These are phyloP conservation scores for Leptographium flavum DNA, from an alignment of 2,329 filamentous ascomycete genomes.

Conservation along the genomic window DNA sequence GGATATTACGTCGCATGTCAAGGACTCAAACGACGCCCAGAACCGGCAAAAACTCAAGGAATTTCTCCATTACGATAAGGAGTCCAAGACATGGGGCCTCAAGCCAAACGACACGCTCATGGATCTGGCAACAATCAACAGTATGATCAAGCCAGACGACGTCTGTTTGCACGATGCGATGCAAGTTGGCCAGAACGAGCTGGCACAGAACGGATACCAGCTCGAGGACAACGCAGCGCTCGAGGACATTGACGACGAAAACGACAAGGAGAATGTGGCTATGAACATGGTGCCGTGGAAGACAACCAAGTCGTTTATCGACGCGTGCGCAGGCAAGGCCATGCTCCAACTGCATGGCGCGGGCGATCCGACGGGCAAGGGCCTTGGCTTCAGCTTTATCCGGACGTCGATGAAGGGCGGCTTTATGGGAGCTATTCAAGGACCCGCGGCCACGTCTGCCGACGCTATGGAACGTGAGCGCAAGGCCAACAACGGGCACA, in stretches of 20 bases:
- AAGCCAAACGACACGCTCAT: slow-evolving; percentile 59
- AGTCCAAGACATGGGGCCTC: slow-evolving; percentile 75
- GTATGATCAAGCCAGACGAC: slow-evolving; percentile 90
- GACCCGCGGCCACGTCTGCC: slow-evolving; percentile 51
- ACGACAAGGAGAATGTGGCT: slow-evolving; percentile 57
- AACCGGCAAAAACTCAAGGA: slow-evolving; percentile 96
- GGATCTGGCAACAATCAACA: slow-evolving; percentile 65
- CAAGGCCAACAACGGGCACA: slow-evolving; percentile 82
- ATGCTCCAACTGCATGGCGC: slow-evolving; percentile 94
- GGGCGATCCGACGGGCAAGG: slow-evolving; percentile 85
- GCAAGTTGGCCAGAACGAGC: slow-evolving; percentile 85
- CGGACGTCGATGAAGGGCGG: slow-evolving; percentile 98
- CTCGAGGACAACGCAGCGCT: slow-evolving; percentile 46
- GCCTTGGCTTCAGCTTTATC: slow-evolving; percentile 92
- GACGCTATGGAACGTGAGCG: slow-evolving; percentile 81
- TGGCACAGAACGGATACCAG: slow-evolving; percentile 82
- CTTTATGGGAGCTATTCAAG: slow-evolving; percentile 65
- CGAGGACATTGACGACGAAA: slow-evolving; percentile 49
- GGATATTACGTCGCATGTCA: slow-evolving; percentile 86
- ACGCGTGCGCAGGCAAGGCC: slow-evolving; percentile 85
- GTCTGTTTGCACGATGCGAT: slow-evolving; percentile 91
- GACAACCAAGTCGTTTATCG: slow-evolving; percentile 89
- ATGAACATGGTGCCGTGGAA: slow-evolving; percentile 92
- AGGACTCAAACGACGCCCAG: slow-evolving; percentile 85
- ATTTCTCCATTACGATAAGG: slow-evolving; percentile 83